These are phyloP conservation scores for Discostella stelligeroides DNA, from an alignment of 108 stramenopile genomes.

Conservation along the genomic window DNA sequence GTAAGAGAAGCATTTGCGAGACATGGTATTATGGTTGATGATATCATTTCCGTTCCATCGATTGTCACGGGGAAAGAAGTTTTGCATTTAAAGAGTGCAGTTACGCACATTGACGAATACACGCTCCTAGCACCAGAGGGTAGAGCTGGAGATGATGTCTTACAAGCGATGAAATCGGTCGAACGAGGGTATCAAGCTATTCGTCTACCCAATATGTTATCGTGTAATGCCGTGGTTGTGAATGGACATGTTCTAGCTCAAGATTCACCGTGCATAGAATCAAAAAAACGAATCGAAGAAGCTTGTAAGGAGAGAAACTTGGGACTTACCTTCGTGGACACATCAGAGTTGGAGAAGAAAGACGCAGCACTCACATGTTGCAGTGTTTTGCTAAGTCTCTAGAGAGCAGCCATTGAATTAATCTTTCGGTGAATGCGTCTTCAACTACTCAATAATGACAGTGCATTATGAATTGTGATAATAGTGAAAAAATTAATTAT, in stretches of 20 bases:
- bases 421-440: background rate
- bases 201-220: conserved; percentile 57
- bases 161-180: conserved; percentile 45
- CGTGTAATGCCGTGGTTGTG: conserved; percentile 70
- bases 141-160: conserved; percentile 35
- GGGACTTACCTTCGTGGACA: conserved; percentile 51
- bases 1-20: conserved; percentile 45
- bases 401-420: background rate
- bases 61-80: conserved; percentile 31
- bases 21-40: background rate
- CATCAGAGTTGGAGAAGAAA: conserved; percentile 67
- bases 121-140: conserved; percentile 61
- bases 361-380: conserved; percentile 77
- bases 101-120: conserved; percentile 62
- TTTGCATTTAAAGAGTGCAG: conserved; percentile 72
- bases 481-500: no score
- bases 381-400: conserved; percentile 34
- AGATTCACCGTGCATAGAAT: conserved; percentile 43
- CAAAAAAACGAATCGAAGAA: conserved; percentile 42
- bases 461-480: no score
- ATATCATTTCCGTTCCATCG: conserved; percentile 48
- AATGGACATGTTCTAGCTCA: conserved; percentile 65
- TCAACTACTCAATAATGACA: background rate
- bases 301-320: conserved; percentile 51
- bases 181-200: conserved; percentile 45